These are phyloP conservation scores for Aspergillus versicolor DNA, from an alignment of 2,329 filamentous ascomycete genomes.

Conservation along the genomic window DNA sequence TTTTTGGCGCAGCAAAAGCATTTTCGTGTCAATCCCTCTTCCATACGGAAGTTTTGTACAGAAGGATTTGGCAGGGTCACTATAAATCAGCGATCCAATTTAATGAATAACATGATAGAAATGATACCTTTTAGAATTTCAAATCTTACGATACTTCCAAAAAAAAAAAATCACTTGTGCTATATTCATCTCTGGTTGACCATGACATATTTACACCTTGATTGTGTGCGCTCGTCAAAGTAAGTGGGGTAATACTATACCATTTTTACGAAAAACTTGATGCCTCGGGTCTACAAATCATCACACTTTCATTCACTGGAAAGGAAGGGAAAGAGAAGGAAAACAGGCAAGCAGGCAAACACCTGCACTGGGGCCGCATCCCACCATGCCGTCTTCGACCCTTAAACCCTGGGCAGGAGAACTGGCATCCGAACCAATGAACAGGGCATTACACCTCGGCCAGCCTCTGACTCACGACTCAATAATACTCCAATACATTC, in stretches of 20 bases:
- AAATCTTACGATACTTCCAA: not conserved
- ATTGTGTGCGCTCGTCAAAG: not conserved
- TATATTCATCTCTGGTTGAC: not conserved
- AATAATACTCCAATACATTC: not conserved
- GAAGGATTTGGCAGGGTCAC: conserved; percentile 7
- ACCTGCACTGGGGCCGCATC: not conserved
- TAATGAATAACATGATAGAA: conserved; percentile 24
- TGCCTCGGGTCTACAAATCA: not conserved
- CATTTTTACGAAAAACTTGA: not conserved
- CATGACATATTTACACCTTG: not conserved
- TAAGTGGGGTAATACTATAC: not conserved
- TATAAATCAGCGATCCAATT: conserved; percentile 7
- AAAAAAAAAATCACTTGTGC: not conserved
- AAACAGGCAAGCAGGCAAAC: not conserved
- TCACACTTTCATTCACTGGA: not conserved
- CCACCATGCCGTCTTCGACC: not conserved
- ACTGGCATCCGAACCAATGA: not conserved
- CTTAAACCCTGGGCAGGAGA: not conserved
- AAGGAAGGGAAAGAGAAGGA: not conserved
- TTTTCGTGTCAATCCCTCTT: conserved; percentile 9
- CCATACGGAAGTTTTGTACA: conserved; percentile 18
- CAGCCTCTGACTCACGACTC: too few relatives aligned
- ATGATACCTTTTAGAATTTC: conserved; percentile 11
- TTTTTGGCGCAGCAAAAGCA: conserved; percentile 13
- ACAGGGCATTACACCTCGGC: not conserved